Evolutionary conservation across 2,329 filamentous ascomycete species (phyloP).

Genomic region (Alternaria sp.): DNA sequence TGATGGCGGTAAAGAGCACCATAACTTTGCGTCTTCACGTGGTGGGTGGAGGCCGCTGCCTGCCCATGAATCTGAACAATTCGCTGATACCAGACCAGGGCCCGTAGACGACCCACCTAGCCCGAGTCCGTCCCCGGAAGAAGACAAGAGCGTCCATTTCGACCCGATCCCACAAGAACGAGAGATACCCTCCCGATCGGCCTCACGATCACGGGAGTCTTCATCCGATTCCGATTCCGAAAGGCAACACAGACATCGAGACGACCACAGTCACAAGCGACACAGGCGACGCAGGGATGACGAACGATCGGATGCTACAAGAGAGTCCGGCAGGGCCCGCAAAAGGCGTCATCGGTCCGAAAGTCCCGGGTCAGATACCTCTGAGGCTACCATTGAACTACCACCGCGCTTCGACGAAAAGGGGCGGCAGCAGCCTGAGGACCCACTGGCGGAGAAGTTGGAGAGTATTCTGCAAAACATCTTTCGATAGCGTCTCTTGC

Average conservation of each 20-base stretch:
- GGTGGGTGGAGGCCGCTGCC: constrained; percentile 45
- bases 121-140: constrained; percentile 22
- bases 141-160: constrained; percentile 49
- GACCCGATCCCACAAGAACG: constrained; percentile 43
- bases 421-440: constrained; percentile 36
- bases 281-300: constrained; percentile 20
- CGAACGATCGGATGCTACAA: constrained; percentile 20
- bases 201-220: constrained; percentile 14
- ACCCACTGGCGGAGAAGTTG: constrained; percentile 43
- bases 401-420: constrained; percentile 45
- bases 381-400: constrained; percentile 45
- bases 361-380: constrained; percentile 35
- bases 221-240: constrained; percentile 14
- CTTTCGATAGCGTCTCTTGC: constrained; percentile 28
- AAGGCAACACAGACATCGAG: constrained; percentile 2
- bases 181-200: constrained; percentile 28
- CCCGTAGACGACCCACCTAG: constrained; percentile 25
- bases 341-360: constrained; percentile 30
- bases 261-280: constrained; percentile 9
- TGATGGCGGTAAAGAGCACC: constrained; percentile 37
- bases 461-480: constrained; percentile 42
- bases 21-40: constrained; percentile 27
- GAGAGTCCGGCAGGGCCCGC: constrained; percentile 22
- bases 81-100: constrained; percentile 25
- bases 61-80: constrained; percentile 18